Evolutionary conservation across 2,329 filamentous ascomycete species (phyloP).

Genomic region (Alternaria postmessia): DNA sequence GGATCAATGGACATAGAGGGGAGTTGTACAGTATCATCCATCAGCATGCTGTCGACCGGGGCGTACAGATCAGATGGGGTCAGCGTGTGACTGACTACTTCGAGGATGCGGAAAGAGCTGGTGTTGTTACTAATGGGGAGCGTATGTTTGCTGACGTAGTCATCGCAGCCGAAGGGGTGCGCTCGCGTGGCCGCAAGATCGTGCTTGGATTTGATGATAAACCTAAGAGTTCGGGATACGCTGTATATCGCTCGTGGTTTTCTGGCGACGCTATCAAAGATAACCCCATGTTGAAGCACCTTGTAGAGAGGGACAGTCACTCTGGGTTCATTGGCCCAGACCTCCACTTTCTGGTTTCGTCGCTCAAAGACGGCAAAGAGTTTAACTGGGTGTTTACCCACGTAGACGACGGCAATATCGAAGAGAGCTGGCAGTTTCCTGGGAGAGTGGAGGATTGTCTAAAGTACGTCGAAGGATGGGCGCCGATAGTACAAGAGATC

Average conservation of each 20-base stretch:
- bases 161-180: constrained; percentile 62
- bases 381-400: constrained; percentile 51
- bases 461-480: constrained; percentile 43
- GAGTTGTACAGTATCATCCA: constrained; percentile 67
- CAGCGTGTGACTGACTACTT: constrained; percentile 63
- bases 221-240: constrained; percentile 62
- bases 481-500: constrained; percentile 42
- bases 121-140: constrained; percentile 60
- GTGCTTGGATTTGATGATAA: constrained; percentile 62
- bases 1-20: constrained; percentile 68
- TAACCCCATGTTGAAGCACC: constrained; percentile 38
- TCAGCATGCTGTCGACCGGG: constrained; percentile 61
- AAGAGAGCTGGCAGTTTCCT: constrained; percentile 46
- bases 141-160: constrained; percentile 58
- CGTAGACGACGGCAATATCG: constrained; percentile 50
- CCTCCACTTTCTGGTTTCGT: constrained; percentile 48
- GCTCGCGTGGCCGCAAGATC: constrained; percentile 60
- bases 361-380: constrained; percentile 45
- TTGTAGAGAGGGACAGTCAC: constrained; percentile 47
- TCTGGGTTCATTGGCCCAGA: constrained; percentile 46
- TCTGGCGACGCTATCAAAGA: constrained; percentile 35
- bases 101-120: constrained; percentile 61
- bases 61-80: constrained; percentile 63
- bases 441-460: constrained; percentile 43
- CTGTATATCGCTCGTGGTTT: constrained; percentile 60